Base-by-base conservation (phyloP, 2,329 filamentous ascomycete genomes). In the Neoarthrinium moseri region DNA sequence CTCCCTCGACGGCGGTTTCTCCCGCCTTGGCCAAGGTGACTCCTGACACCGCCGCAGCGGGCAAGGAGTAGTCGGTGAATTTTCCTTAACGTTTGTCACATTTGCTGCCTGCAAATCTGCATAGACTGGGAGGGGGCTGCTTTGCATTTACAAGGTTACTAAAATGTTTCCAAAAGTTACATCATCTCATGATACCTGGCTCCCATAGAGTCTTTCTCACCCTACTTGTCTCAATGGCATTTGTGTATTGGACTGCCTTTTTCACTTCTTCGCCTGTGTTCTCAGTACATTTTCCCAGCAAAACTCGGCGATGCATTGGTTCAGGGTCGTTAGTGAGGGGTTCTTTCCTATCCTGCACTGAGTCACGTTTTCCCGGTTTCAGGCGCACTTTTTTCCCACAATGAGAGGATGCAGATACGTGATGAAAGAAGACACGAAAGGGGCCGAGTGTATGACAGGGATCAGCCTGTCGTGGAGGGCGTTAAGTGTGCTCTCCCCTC, bases 1-100 rank as follows among this genome's bases (percentile, higher is more conserved):
- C 87, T 59, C 84, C 86, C 46, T 85, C 84, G 50, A 78, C 81
- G 39, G 73, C 81, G 52, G 82, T 80, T 47, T 88, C 85, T 45
- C 85, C 85, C 38, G 78, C 80, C 48, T 64, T 85, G 61, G 70
- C 82, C 53, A 87, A 87, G 71, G 77, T 74, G 51, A 75, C 74
- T 51, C 75, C 79, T 51, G 79, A 79, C 61, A 71, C 67, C 43
- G 65, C 64, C 39, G 56, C 64, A 39, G 58, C 60, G 44, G 75
- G 71, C 57, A 81, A 82, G 63, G 75, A 76, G 67, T 72, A 71
- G 59, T 69, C 72, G 66, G 63, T 56, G 50, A 48, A 51, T 53
- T 51, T 53, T 51, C 51, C 56, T 64, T 64, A 62, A 46, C 44
- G 61, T 60, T 60, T 64, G 65, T 58, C 55, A 61, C 46, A 70